Evolutionary conservation across 345 rosid species (phyloP), one percentile per base, ranked within the genome.

Genomic region (Pugionium cornutum): DNA sequence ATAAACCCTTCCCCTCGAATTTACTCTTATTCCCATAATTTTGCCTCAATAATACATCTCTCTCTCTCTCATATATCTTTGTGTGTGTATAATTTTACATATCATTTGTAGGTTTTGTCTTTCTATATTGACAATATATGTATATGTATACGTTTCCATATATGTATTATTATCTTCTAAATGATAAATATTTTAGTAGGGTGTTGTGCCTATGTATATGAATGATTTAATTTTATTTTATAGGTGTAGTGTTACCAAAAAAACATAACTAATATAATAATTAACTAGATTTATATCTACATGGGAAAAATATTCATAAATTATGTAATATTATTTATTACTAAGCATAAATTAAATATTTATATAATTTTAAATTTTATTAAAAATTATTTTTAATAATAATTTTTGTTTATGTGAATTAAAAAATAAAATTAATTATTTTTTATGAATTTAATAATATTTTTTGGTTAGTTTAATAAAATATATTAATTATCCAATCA

Each of bases 1-100:
- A 79, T 46, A 79, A 74, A 70, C 78, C 70, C 66, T 58, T 37
- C 67, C 54, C 72, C 73, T 69, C 48, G 37, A 72, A 29, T 66
- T 62, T 59, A 66, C 69, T 55, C 67, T 71, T 72, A 55, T 77
- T 70, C 69, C 39, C 56, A 62, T 66, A 27, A 56, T 9, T 53
- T 62, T 63, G 35, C 42, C 8, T 55, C 57, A 40, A 62, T 44
- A 30, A 44, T 70, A 51, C 63, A 53, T 53, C 39, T 58, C 40
- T 65, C 64, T 53, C 39, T 58, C 40, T 65, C 64, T 9, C 65
- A 62, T 39, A 27, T 40, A 60, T 37, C 7, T 36, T 27, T 72
- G 80, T 7, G 3, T 42, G n/a, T 43, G 18, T 70, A 10, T 31
- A 77, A 62, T 68, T 78, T 76, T 73, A 47, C 55, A 58, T 41